Evolutionary conservation across 2,329 filamentous ascomycete genomes (phyloP).

Genomic region (Diaporthe sp.): DNA sequence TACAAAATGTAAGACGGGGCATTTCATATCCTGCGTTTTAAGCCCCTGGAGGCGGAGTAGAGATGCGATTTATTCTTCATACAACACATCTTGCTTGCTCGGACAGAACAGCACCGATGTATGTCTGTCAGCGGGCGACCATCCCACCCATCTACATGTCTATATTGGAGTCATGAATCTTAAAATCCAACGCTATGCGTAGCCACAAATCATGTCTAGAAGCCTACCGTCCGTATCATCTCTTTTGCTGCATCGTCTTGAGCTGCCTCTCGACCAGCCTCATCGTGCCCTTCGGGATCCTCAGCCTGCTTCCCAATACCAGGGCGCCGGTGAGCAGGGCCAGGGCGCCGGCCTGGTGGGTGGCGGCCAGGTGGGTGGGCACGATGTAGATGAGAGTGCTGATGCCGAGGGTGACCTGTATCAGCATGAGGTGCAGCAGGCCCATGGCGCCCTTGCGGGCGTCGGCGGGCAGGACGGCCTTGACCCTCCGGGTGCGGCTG

Average conservation of each 20-base stretch:
- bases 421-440: constrained; percentile 82
- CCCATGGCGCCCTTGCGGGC: constrained; percentile 80
- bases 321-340: constrained; percentile 86
- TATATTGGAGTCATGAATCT: constrained; percentile 27
- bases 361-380: constrained; percentile 86
- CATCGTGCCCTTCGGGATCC: constrained; percentile 77
- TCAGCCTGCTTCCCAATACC: constrained; percentile 82
- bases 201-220: constrained; percentile 5
- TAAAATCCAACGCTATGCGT: constrained; percentile 34
- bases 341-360: constrained; percentile 92
- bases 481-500: constrained; percentile 74
- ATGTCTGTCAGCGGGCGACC: background rate
- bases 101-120: background rate
- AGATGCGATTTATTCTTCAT: constrained; percentile 8
- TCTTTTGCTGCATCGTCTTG: constrained; percentile 41
- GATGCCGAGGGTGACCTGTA: constrained; percentile 91
- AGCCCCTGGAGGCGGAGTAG: background rate
- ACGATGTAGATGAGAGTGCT: constrained; percentile 94
- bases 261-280: constrained; percentile 69
- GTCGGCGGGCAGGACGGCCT: constrained; percentile 70
- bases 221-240: background rate
- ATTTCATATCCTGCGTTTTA: background rate
- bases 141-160: background rate
- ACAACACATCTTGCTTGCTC: background rate
- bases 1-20: background rate